These are phyloP conservation scores for Rhinocladiella similis DNA, from an alignment of 2,329 filamentous ascomycete genomes.

Conservation along the genomic window DNA sequence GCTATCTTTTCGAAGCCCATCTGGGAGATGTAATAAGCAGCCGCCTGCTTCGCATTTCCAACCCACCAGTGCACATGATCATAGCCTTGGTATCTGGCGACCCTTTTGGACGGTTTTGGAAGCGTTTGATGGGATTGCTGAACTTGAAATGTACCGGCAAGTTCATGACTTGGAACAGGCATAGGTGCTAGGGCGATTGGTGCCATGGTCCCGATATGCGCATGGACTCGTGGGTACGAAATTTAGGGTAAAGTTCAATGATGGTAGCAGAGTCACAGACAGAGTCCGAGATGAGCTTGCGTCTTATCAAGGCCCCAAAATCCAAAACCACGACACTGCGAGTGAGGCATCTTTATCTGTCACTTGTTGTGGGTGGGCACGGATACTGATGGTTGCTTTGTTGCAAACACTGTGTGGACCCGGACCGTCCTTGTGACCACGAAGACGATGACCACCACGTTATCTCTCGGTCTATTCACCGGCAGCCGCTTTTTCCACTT, in stretches of 20 bases:
- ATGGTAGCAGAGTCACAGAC: not conserved
- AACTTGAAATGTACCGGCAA: conserved; percentile 8
- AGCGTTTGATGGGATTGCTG: not conserved
- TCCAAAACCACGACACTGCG: not conserved
- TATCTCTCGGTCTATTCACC: no score
- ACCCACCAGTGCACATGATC: conserved; percentile 96
- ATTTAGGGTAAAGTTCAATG: not conserved
- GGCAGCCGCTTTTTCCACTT: not conserved
- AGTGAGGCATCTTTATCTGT: not conserved
- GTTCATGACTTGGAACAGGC: conserved; percentile 13
- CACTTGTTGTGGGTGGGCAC: not conserved
- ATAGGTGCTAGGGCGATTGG: conserved; percentile 21
- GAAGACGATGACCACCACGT: no score
- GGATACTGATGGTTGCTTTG: not conserved
- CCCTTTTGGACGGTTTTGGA: conserved; percentile 14
- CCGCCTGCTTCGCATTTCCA: conserved; percentile 93
- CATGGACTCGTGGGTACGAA: not conserved
- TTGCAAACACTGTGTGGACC: not conserved
- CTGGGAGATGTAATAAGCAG: conserved; percentile 80
- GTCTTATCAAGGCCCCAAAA: no score
- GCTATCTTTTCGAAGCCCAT: conserved; percentile 84
- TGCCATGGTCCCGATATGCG: conserved; percentile 15
- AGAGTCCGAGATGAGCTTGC: no score
- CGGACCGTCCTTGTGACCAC: not conserved
- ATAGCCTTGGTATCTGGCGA: conserved; percentile 69